Evolutionary conservation across 140 eudicot species (phyloP).

Genomic region (Stevia rebaudiana): DNA sequence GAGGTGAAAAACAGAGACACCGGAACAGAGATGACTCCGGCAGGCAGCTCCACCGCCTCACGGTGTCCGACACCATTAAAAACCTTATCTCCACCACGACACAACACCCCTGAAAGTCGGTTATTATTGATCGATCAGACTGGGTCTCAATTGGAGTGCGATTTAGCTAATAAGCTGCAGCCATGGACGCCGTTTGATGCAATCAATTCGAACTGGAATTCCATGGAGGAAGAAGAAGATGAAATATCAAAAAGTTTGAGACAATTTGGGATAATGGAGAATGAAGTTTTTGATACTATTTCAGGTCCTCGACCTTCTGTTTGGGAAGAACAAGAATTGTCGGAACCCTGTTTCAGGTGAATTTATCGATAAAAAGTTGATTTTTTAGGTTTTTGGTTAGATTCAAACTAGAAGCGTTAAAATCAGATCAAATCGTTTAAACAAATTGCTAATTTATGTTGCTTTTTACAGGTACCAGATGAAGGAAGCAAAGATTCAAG

Average conservation of each 20-base stretch:
- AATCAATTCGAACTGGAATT: slow-evolving; percentile 52
- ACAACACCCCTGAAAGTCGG: slow-evolving; percentile 63
- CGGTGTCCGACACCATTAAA: slow-evolving; percentile 66
- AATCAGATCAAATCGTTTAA: too few relatives aligned
- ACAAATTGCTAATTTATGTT: too few relatives aligned
- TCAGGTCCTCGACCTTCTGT: slow-evolving; percentile 56
- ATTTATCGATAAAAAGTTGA: slow-evolving; percentile 38
- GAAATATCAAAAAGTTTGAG: slow-evolving; percentile 80
- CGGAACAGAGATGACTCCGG: slow-evolving; percentile 89
- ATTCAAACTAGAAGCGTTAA: too few relatives aligned
- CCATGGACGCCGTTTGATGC: slow-evolving; percentile 50
- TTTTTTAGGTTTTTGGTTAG: too few relatives aligned
- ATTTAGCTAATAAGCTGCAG: slow-evolving; percentile 66
- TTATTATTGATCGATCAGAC: slow-evolving; percentile 27
- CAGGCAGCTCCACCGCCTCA: slow-evolving; percentile 65
- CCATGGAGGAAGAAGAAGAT: slow-evolving; percentile 84
- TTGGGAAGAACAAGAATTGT: slow-evolving; percentile 79
- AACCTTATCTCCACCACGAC: slow-evolving; percentile 77
- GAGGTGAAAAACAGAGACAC: slow-evolving; percentile 51
- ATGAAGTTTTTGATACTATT: slow-evolving; percentile 37
- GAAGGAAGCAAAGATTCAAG: slow-evolving; percentile 81
- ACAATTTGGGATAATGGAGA: slow-evolving; percentile 52
- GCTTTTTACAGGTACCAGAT: slow-evolving; percentile 64
- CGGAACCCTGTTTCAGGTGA: slow-evolving; percentile 61
- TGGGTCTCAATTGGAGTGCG: slow-evolving; percentile 48